Percentiles rank a stretch among this genome's conserved stretches.
phyloP scores from a whole-genome alignment of 1,284 basidiomycete species.

The Cutaneotrichosporon mucoides region DNA sequence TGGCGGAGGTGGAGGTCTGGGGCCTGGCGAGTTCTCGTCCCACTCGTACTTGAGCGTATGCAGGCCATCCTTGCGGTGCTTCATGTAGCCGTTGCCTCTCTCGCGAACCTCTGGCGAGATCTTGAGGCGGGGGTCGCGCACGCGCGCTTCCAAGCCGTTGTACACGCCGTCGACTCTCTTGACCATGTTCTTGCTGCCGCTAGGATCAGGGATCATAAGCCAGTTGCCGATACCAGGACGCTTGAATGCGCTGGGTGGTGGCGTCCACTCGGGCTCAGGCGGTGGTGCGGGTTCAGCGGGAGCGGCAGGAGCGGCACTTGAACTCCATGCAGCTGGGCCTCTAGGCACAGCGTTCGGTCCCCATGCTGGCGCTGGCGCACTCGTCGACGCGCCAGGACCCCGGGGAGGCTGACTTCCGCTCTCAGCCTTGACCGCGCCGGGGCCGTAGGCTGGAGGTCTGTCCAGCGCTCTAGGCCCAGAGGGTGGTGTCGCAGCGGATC shows the following conservation, averaged over 20 bases:
- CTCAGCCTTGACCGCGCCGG: background rate
- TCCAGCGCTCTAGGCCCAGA: background rate
- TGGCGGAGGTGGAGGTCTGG: slow-evolving; percentile 64
- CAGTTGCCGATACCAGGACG: slow-evolving; percentile 34
- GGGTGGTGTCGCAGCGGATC: too few relatives aligned
- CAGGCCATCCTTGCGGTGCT: slow-evolving; percentile 30
- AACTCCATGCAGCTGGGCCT: background rate
- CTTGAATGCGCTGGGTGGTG: slow-evolving; percentile 25
- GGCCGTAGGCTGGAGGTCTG: background rate
- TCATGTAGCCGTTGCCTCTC: slow-evolving; percentile 31
- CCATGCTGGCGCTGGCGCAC: background rate
- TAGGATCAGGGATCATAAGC: slow-evolving; percentile 20
- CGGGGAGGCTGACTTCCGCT: background rate
- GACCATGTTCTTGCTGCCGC: slow-evolving; percentile 22
- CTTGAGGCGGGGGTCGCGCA: slow-evolving; percentile 35
- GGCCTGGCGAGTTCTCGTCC: slow-evolving; percentile 69
- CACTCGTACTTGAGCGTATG: slow-evolving; percentile 52
- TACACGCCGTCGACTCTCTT: slow-evolving; percentile 39
- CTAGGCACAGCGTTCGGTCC: background rate
- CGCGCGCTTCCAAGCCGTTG: slow-evolving; percentile 25
- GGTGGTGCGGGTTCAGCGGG: background rate
- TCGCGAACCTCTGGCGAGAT: slow-evolving; percentile 23
- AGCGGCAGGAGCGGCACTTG: background rate
- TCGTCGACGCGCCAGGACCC: background rate
- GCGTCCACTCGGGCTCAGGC: slow-evolving; percentile 16